Evolutionary conservation across 176 grass and related monocot species (phyloP), one percentile per base, ranked within the genome.

Genomic region (Bonia amplexicaulis): DNA sequence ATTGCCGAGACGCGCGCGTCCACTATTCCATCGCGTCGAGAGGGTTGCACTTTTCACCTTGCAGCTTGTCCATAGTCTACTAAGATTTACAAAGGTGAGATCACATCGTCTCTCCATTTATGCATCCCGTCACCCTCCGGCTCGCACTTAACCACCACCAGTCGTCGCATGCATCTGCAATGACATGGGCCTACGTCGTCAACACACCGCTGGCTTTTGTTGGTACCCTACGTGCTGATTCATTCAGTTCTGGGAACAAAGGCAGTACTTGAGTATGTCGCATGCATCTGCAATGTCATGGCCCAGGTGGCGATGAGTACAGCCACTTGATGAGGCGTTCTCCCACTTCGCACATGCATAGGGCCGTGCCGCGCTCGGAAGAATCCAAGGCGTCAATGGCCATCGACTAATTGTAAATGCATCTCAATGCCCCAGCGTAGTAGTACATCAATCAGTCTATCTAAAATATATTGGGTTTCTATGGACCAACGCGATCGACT

Each of bases 331-430:
- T 9, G 57, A 57, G 1, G 33, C 39, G 19, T 37, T 9, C 42
- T 51, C 51, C 51, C 64, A 2, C 82, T 46, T 35, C 11, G 54
- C 83, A 85, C 78, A 86, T 86, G 72, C 82, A 6, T 22, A 20
- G 20, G 39, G 48, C 52, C 66, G 71, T 40, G 70, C 44, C 33
- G 80, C 9, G 66, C 35, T 6, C 65, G 35, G 61, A 89, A 89
- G 83, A 82, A 90, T 86, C 83, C 84, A 66, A 86, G 72, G 83
- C 22, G 12, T 25, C 10, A 17, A 12, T 16, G 52, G 9, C 33
- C 54, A 82, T 71, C 78, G 79, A 45, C 77, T 33, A 58, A 40
- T 39, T 10, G 6, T 57, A 58, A 69, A 47, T 6, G 8, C 20
- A 51, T 69, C 85, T 54, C 65, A 6, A 57, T 31, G 77, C 62